Percentiles rank a stretch among this genome's conserved stretches.
These are phyloP conservation scores for Fusarium odoratissimum DNA, from an alignment of 2,329 filamentous ascomycete genomes.

Conservation along the genomic window DNA sequence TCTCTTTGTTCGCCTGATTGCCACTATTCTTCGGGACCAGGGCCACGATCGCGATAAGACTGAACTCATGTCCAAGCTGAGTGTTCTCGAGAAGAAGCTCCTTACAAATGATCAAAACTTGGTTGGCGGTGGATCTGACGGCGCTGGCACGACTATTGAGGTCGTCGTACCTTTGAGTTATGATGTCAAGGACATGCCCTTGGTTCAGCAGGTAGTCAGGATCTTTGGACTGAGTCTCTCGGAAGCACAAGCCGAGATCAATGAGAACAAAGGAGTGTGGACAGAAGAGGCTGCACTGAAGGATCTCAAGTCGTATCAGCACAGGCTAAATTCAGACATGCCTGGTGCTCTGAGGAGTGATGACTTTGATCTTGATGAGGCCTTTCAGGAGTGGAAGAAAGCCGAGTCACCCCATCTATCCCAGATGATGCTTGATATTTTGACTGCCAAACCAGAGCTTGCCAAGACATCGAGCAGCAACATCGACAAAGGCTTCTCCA, in stretches of 20 bases:
- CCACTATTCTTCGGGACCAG: conserved; percentile 81
- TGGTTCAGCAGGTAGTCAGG: conserved; percentile 86
- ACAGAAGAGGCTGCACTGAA: conserved; percentile 90
- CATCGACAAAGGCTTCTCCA: conserved; percentile 67
- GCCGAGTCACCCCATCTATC: conserved; percentile 88
- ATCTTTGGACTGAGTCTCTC: conserved; percentile 85
- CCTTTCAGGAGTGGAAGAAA: conserved; percentile 91
- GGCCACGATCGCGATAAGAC: conserved; percentile 87
- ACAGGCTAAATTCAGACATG: conserved; percentile 84
- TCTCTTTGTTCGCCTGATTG: conserved; percentile 89
- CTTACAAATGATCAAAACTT: conserved; percentile 94
- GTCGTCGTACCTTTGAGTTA: conserved; percentile 86
- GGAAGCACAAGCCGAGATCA: conserved; percentile 88
- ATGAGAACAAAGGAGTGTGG: conserved; percentile 83
- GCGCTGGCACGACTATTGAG: conserved; percentile 71
- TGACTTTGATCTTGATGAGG: conserved; percentile 91
- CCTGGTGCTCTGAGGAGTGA: conserved; percentile 80
- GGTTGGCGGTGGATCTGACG: conserved; percentile 49
- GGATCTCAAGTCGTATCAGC: conserved; percentile 94
- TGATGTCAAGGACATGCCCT: conserved; percentile 95
- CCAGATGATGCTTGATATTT: conserved; percentile 91
- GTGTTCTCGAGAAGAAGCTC: conserved; percentile 90
- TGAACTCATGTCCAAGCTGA: conserved; percentile 82
- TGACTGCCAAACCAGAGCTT: conserved; percentile 86
- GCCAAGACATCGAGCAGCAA: conserved; percentile 77